These are phyloP conservation scores for Eucalyptus shirleyi DNA, from an alignment of 345 rosid genomes.

Conservation along the genomic window DNA sequence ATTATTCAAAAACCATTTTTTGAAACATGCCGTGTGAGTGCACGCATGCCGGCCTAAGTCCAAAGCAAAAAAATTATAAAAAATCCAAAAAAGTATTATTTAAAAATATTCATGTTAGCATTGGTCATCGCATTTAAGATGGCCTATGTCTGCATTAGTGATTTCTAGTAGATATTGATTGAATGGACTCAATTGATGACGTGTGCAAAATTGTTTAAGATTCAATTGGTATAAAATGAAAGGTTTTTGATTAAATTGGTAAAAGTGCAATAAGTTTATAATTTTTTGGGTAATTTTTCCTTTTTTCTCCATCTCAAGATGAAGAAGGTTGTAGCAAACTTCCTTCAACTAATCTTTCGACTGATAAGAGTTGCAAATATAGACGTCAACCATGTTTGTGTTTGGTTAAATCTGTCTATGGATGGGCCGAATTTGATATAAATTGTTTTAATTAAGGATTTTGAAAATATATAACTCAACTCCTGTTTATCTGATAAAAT, in stretches of 20 bases:
- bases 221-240: too few species aligned
- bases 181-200: background rate
- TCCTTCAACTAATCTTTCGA: background rate
- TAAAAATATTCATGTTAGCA: background rate
- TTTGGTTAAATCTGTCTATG: background rate
- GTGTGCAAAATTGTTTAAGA: too few species aligned
- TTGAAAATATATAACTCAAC: background rate
- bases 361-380: background rate
- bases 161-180: background rate
- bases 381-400: background rate
- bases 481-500: background rate
- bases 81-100: too few species aligned
- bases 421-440: background rate
- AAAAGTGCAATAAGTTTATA: too few species aligned
- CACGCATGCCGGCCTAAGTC: background rate
- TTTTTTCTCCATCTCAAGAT: background rate
- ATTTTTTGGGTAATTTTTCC: too few species aligned
- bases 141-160: background rate
- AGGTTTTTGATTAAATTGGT: too few species aligned
- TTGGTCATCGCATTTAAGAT: background rate
- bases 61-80: background rate
- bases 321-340: background rate
- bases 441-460: background rate
- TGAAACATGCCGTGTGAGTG: background rate
- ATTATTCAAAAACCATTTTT: background rate